phyloP scores from a whole-genome alignment of 1,284 basidiomycete species.

The Tilletia walkeri region DNA sequence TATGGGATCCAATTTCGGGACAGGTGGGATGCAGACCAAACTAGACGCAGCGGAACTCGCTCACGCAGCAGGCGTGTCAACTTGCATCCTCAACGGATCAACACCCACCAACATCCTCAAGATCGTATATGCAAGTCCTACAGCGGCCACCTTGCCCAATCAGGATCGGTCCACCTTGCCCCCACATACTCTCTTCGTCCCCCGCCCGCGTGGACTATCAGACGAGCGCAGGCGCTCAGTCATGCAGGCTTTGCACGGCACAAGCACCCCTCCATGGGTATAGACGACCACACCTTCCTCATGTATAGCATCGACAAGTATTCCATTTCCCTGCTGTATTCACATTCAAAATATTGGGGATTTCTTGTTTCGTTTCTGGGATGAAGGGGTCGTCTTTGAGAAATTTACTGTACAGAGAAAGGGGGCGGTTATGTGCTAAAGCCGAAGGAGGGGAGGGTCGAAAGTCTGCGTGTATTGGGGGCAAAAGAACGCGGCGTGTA shows the following conservation, averaged over 20 bases:
- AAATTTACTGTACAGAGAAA: no score
- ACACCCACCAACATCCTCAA: constrained; percentile 73
- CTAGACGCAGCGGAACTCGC: constrained; percentile 97
- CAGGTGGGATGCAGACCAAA: constrained; percentile 99
- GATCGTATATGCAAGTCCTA: constrained; percentile 65
- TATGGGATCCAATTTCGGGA: constrained; percentile 86
- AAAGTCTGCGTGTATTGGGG: no score
- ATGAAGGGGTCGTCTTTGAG: no score
- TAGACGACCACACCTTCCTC: not conserved
- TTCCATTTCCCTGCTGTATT: constrained; percentile 2
- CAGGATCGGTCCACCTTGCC: constrained; percentile 57
- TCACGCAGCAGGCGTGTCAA: constrained; percentile 91
- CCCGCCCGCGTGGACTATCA: constrained; percentile 71
- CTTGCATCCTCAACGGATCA: constrained; percentile 67
- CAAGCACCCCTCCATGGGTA: constrained; percentile 14
- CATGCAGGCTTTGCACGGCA: constrained; percentile 73
- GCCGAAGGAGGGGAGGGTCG: no score
- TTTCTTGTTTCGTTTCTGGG: no score
- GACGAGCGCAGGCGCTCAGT: constrained; percentile 90
- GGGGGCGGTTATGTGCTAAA: no score
- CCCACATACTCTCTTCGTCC: constrained; percentile 82
- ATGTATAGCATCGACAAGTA: not conserved
- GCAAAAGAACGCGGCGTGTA: no score
- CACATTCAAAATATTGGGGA: not conserved
- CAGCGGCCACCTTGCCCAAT: not conserved